Conservation (phyloP, 768 basidiomycete species). For the Clavaria fumosa region DNA sequence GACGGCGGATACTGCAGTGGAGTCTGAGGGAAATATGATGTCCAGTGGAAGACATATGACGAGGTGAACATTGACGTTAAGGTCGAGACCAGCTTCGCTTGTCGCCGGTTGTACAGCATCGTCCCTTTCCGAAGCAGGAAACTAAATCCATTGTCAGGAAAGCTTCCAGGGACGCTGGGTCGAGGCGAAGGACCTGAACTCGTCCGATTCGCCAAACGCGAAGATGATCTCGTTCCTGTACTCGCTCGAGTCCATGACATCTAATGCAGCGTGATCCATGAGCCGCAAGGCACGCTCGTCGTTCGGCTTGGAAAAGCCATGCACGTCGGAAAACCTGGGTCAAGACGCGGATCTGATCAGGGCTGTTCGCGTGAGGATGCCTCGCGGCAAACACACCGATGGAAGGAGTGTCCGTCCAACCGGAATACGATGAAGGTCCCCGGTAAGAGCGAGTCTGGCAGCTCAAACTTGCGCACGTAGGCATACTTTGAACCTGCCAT, state of each 20-base stretch:
- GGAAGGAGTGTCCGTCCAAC: conserved; percentile 88
- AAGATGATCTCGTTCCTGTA: conserved; percentile 74
- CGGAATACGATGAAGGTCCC: conserved; percentile 75
- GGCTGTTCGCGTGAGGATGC: neutral
- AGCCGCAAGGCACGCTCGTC: conserved; percentile 73
- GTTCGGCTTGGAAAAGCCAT: conserved; percentile 82
- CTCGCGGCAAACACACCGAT: conserved; percentile 39
- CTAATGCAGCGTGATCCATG: conserved; percentile 82
- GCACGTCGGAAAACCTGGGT: conserved; percentile 68
- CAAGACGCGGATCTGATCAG: conserved; percentile 1
- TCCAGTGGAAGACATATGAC: conserved; percentile 79
- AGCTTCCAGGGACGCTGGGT: too few species aligned
- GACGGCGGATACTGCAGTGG: conserved; percentile 72
- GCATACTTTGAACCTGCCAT: conserved; percentile 94
- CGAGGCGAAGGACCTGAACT: conserved; percentile 62
- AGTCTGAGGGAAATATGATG: conserved; percentile 55
- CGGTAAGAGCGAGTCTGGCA: conserved; percentile 74
- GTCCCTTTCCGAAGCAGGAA: conserved; percentile 73
- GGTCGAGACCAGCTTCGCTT: conserved; percentile 74
- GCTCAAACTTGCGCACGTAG: conserved; percentile 82
- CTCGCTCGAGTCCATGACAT: conserved; percentile 70
- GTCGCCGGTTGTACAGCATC: conserved; percentile 68
- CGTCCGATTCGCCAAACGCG: conserved; percentile 93
- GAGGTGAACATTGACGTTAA: conserved; percentile 84
- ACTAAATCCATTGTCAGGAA: conserved; percentile 26